Evolutionary conservation across 805 yeast species (phyloP), one percentile per base, ranked within the genome.

Genomic region (Pichia heedii): DNA sequence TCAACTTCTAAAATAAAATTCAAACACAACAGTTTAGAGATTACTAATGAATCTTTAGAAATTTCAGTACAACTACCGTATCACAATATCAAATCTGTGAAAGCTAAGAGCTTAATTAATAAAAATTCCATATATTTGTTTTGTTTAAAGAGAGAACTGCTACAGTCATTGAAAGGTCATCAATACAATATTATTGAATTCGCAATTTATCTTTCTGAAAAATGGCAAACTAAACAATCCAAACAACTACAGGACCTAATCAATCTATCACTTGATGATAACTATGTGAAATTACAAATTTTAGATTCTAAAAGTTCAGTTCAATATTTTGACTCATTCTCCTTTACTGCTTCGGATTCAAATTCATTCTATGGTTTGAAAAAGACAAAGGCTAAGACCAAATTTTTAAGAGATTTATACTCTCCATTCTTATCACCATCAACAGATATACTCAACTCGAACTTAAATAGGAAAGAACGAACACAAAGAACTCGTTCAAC

Each of bases 401-500:
- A 29, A 29, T 10, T 29, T 29, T 15, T 29, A 13, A 13, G 18
- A 15, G 16, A 29, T 3, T 7, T 29, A 7, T 29, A 10, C 12
- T 3, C 16, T 10, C 32, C 32, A 10, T 27, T 13, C 15, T 13
- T 11, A 12, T 4, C 18, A 13, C 18, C 32, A 13, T 10, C 32
- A 15, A 13, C 32, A 2, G 32, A 29, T 29, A 7, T 29, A 13
- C 9, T 27, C 4, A 15, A 27, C 12, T 7, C 9, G 6, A 29
- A 29, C 15, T 16, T 3, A 10, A 29, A 29, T 8, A 29, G 32
- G 15, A 29, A 16, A 12, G 32, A 29, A 18, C 4, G 50, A 29
- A 19, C 46, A 4, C 37, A 40, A n/a, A 37, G 43, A 26, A 29
- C 36, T 5, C 41, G 49, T 10, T 21, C 39, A 12, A 45, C 37